These are phyloP conservation scores for Hymenoscyphus linearis DNA, from an alignment of 2,329 filamentous ascomycete species.

Conservation along the genomic window DNA sequence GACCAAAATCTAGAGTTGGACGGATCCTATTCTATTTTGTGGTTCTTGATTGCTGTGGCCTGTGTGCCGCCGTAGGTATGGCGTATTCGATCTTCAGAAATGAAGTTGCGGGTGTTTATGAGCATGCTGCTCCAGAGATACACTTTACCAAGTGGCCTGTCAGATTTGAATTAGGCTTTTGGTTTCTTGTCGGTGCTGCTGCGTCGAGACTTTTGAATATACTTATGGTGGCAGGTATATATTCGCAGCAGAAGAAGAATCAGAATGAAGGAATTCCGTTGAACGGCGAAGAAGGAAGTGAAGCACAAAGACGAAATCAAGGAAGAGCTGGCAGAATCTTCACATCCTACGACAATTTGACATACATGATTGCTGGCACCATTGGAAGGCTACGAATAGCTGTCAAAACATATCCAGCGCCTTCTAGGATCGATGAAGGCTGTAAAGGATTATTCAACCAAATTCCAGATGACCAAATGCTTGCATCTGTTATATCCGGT, in stretches of 20 bases:
- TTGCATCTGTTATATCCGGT: neutral
- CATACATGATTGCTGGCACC: neutral
- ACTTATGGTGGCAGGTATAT: neutral
- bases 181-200: conserved; percentile 3
- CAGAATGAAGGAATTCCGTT: too few relatives aligned
- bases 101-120: neutral
- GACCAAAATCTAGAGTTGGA: neutral
- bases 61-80: conserved; percentile 1
- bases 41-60: neutral
- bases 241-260: neutral
- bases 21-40: neutral
- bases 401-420: neutral
- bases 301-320: neutral
- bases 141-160: neutral
- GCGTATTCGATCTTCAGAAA: conserved; percentile 1
- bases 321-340: neutral
- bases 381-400: neutral
- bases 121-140: neutral
- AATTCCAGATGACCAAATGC: neutral
- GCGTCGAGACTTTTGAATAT: neutral
- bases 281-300: neutral
- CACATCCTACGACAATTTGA: neutral
- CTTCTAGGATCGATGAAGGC: neutral
- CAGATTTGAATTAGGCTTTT: neutral
- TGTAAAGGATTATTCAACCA: neutral